Evolutionary conservation across 352 stramenopile genomes (phyloP).

Genomic region (Thalassiosira livingstoniorum): DNA sequence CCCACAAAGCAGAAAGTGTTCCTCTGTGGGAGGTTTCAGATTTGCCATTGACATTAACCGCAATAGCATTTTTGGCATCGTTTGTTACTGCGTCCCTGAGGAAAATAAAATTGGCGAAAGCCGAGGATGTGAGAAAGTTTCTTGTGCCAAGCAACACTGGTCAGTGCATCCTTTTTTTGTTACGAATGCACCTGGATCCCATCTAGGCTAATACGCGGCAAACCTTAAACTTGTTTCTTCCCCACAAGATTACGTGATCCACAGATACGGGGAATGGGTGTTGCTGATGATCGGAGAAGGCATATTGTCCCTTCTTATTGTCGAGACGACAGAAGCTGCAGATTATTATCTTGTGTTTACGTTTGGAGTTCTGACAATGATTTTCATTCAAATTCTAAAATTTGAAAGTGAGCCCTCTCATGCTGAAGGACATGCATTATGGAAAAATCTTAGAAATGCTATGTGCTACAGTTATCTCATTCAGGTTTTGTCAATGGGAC

Average conservation of each 20-base stretch:
- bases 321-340: constrained; percentile 34
- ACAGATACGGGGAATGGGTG: constrained; percentile 56
- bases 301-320: constrained; percentile 56
- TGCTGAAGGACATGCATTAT: constrained; percentile 33
- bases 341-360: constrained; percentile 39
- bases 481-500: constrained; percentile 41
- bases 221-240: neutral
- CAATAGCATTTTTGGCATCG: constrained; percentile 31
- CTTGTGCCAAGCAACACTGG: constrained; percentile 42
- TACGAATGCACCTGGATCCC: too few species aligned
- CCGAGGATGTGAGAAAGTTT: constrained; percentile 18
- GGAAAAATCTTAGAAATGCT: constrained; percentile 8
- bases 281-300: constrained; percentile 60
- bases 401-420: constrained; percentile 47
- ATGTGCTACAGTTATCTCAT: constrained; percentile 39
- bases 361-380: constrained; percentile 43
- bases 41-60: constrained; percentile 34
- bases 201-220: neutral
- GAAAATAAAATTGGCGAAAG: constrained; percentile 8
- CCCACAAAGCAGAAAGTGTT: neutral
- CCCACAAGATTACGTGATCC: constrained; percentile 35
- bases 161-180: neutral
- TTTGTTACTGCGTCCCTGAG: constrained; percentile 3
- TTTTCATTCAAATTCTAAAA: constrained; percentile 51
- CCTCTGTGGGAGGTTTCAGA: constrained; percentile 28